phyloP scores from a whole-genome alignment of 805 yeast species.

The Cyberlindnera euphorbiiphila region DNA sequence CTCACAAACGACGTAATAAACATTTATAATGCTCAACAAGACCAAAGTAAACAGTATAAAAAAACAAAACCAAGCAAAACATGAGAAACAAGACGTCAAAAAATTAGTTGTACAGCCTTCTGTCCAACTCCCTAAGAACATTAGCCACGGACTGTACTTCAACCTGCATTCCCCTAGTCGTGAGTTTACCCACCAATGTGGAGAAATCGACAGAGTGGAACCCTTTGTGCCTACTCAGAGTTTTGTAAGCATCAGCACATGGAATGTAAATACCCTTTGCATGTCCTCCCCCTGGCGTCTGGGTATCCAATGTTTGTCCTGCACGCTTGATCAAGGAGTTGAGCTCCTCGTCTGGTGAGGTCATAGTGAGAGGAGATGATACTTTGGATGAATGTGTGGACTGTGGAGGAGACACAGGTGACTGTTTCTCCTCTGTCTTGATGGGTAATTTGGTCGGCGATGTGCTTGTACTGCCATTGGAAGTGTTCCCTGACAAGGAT shows the following conservation, averaged over 20 bases:
- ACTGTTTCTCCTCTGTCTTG: constrained; percentile 16
- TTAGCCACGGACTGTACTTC: constrained; percentile 90
- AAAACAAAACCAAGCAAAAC: neutral
- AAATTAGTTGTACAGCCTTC: constrained; percentile 32
- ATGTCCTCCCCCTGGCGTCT: constrained; percentile 15
- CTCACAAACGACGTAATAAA: neutral
- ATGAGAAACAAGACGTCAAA: neutral
- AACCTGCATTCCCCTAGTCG: constrained; percentile 83
- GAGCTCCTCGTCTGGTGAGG: constrained; percentile 24
- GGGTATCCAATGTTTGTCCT: constrained; percentile 9
- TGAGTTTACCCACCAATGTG: constrained; percentile 66
- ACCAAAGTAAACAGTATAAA: neutral
- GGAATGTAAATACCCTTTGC: constrained; percentile 63
- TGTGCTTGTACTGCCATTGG: neutral
- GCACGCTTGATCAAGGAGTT: constrained; percentile 20
- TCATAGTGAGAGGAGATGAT: constrained; percentile 24
- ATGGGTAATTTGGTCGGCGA: constrained; percentile 1
- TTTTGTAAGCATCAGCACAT: constrained; percentile 85
- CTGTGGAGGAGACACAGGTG: constrained; percentile 29
- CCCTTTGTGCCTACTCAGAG: constrained; percentile 76
- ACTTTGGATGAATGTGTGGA: constrained; percentile 26
- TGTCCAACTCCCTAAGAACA: constrained; percentile 76
- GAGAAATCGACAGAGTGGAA: constrained; percentile 72
- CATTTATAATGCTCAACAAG: neutral
- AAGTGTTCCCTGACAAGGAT: too few species aligned